Base-by-base conservation (phyloP, 2,329 filamentous ascomycete genomes). In the Ambrosiella xylebori region DNA sequence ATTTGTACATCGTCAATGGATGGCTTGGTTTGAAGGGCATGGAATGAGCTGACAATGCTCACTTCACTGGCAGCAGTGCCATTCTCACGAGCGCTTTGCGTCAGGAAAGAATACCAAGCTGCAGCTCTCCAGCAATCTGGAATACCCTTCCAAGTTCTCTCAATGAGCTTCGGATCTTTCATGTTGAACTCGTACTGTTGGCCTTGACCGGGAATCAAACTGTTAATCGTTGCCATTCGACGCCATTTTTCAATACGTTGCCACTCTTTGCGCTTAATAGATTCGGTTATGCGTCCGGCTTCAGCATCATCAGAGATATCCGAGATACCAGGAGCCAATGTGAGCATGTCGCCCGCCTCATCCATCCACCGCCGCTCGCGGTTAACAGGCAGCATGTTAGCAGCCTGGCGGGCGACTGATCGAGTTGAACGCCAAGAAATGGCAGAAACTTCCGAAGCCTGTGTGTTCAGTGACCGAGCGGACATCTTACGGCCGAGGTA, bases 141-240 rank as follows among this genome's bases (percentile, higher is more conserved):
- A 62, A 98, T 95, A 37, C 93, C 93, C 68, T 98, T 98, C 93
- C 93, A 98, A 1, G 89, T 94, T 58, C 93, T 81, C 63, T 90
- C 85, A 60, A 95, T 83, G 49, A 98, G 74, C 68, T 96, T 90
- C n/a, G 86, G 77, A 67, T 85, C 86, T 62, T 78, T 81, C 41
- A 80, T 78, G 69, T 96, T 89, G 67, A 97, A 97, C 57, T 89
- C 85, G 65, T 81, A 82, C 61, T 80, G 71, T 71, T 80, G 81
- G 54, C 80, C 80, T 66, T 78, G 73, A 40, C 75, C 75, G 59
- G 76, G 72, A 27, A 67, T 71, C 44, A 74, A 75, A n/a, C 69
- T 71, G 54, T 72, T 77, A 19, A 80, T 70, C 64, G 75, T 80
- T 60, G 81, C 80, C 81, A 84, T 84, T 64, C 74, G 80, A 57